Base-by-base conservation (phyloP, 2,329 filamentous ascomycete genomes). In the Alternaria arborescens region DNA sequence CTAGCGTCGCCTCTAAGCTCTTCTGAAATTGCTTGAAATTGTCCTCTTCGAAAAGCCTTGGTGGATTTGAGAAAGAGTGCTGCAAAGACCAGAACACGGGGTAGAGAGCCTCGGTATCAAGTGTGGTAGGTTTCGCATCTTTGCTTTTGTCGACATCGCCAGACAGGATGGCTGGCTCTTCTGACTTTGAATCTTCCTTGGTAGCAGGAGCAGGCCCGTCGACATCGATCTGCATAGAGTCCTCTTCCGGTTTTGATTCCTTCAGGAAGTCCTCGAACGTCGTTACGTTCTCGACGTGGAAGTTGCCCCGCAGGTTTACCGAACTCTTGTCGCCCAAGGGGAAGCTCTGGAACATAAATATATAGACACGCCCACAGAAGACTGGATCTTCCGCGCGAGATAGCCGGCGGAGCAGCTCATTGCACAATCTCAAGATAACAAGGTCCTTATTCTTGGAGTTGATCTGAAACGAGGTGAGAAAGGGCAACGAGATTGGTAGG, bases 301-400 rank as follows among this genome's bases (percentile, higher is more conserved):
- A 99, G 80, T 98, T 94, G 69, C 95, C 95, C 52, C 95, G 88
- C 40, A 98, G 84, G 74, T 99, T 99, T 51, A 99, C 95, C 0
- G 95, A 97, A 77, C 95, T 98, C 77, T 94, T 95, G 79, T 99
- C 96, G 32, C 94, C 94, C 0, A 99, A 84, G 1, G 95, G 95
- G 73, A 99, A 98, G 77, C 93, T 97, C 78, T 99, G 95, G 79
- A 98, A 99, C 75, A 99, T 88, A 79, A 97, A 99, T 66, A 99
- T 97, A 79, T 98, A 98, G 26, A 99, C 95, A 40, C 95, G 88
- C 16, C 95, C 95, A 74, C 95, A 99, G 76, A 99, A 99, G 0
- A 96, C 93, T 0, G 95, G 96, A 78, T 99, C 95, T 77, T 98
- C 94, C 4, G 95, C 94, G 58, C 95, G 88, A n/a, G 95, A 98